Evolutionary conservation across 2,329 filamentous ascomycete species (phyloP), one percentile per base, ranked within the genome.

Genomic region (Sclerotinia trifoliorum): DNA sequence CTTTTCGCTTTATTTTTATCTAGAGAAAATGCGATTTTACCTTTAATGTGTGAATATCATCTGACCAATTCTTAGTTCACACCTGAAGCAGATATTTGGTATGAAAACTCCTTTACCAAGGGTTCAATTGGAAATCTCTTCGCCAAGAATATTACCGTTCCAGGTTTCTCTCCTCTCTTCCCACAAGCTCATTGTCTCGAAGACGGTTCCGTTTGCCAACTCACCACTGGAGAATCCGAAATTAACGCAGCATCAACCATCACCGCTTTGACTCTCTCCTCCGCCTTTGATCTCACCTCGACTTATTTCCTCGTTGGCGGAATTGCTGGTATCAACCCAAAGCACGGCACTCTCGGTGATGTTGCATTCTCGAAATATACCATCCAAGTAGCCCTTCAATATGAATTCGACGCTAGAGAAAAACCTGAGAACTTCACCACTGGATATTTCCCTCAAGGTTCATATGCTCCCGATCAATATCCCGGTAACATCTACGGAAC

Each of bases 311-410:
- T 93, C 68, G 78, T 91, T 42, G 86, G 84, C 1, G 91, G 90
- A 2, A 93, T 94, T 70, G 90, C 87, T 1, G 90, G 91, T n/a
- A 83, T 92, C 55, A 92, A 87, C 77, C 91, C 90, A 0, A 85
- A 88, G 70, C 79, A 86, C 35, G 87, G 84, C 29, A 92, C 90
- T 0, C 81, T 90, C 5, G 86, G 85, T 56, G 84, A 85, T 52
- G 89, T 91, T 0, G 88, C 88, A 1, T 86, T 94, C 66, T 85
- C 88, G 49, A 84, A 86, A 29, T 94, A 88, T 75, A 86, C 89
- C 0, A 84, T 93, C 6, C 91, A 93, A 75, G 89, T 92, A 3
- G 90, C 88, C 0, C 80, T 93, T 65, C 90, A 93, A 77, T 91
- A 92, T 72, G 90, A 93, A 78, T 86, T 93, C 70, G 90, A 93